Evolutionary conservation across 2,329 filamentous ascomycete genomes (phyloP), one percentile per base, ranked within the genome.

Genomic region (Trichoderma brevicompactum): DNA sequence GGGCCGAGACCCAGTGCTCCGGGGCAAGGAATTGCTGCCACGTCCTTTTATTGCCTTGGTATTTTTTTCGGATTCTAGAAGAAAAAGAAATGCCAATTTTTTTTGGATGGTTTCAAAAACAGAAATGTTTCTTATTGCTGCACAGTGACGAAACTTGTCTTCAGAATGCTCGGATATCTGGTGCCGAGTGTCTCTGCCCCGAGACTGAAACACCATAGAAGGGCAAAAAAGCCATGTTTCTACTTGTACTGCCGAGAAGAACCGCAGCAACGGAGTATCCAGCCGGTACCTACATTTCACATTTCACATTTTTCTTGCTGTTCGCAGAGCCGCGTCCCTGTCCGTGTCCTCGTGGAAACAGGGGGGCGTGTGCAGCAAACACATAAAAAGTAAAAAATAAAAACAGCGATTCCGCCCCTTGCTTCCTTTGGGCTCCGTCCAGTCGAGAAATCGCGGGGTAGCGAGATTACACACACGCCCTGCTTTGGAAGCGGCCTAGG

Each of bases 1-100:
- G 63, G 67, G 67, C 68, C 68, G 68, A 70, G 68, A 70, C 68
- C 41, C 46, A 52, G 40, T 32, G 50, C 28, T 19, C 49, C 13
- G 41, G 34, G 34, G 36, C 23, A 28, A 28, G 34, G 32, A 28
- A 40, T 53, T 23, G 32, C 23, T 28, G 23, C 5, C 5, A 28
- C 23, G 23, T 3, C 23, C 23, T 32, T 17, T 32, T 28, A 9
- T 23, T 28, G 23, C 23, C 23, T 5, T 28, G 23, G 40, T 38
- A 43, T 23, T 50, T 58, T 44, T 38, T 36, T 55, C 12, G n/a
- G 7, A 23, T 40, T 49, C 52, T 41, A 32, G 19, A 36, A 49
- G 43, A n/a, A 12, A 3, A 32, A n/a, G 34, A 60, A n/a, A 40
- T 54, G n/a, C 9, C 15, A n/a, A 10, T 7, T 38, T 38, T 9